Conservation (phyloP, 2,329 filamentous ascomycete genomes). For the Fusarium palustre region DNA sequence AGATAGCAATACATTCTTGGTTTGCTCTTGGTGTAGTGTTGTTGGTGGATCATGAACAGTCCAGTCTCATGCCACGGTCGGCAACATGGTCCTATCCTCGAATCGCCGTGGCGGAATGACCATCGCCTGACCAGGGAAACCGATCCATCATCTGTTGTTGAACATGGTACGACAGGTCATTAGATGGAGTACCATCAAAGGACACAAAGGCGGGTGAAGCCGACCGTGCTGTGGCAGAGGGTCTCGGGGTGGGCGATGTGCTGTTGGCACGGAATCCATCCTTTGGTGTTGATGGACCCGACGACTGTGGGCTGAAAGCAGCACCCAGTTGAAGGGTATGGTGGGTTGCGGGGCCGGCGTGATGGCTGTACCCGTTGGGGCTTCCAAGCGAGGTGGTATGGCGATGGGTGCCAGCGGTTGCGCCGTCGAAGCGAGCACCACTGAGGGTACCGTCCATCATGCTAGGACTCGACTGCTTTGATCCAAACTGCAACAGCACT, state of each 20-base stretch:
- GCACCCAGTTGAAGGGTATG: slow-evolving; percentile 54
- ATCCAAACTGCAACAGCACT: slow-evolving; percentile 66
- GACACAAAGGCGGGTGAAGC: slow-evolving; percentile 61
- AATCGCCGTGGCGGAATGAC: slow-evolving; percentile 64
- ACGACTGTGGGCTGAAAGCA: slow-evolving; percentile 35
- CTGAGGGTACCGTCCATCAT: slow-evolving; percentile 62
- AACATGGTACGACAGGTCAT: slow-evolving; percentile 54
- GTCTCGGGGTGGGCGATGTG: slow-evolving; percentile 49
- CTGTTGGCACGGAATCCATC: slow-evolving; percentile 47
- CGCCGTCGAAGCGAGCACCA: slow-evolving; percentile 54
- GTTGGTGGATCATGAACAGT: slow-evolving; percentile 20
- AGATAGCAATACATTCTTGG: slow-evolving; percentile 30
- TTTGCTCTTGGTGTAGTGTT: slow-evolving; percentile 16
- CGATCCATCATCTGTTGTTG: slow-evolving; percentile 58
- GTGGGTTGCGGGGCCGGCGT: slow-evolving; percentile 56
- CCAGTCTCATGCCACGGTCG: slow-evolving; percentile 30
- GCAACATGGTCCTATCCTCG: slow-evolving; percentile 50
- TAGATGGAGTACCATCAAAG: slow-evolving; percentile 60
- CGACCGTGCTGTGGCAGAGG: slow-evolving; percentile 56
- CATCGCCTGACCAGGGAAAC: slow-evolving; percentile 61
- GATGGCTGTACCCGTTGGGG: slow-evolving; percentile 38
- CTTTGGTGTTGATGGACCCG: slow-evolving; percentile 40
- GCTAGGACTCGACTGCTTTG: slow-evolving; percentile 66
- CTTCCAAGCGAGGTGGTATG: slow-evolving; percentile 29
- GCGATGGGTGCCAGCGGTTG: slow-evolving; percentile 19